Conservation (phyloP, 2,329 filamentous ascomycete genomes). For the Ceratocystis cubensis region DNA sequence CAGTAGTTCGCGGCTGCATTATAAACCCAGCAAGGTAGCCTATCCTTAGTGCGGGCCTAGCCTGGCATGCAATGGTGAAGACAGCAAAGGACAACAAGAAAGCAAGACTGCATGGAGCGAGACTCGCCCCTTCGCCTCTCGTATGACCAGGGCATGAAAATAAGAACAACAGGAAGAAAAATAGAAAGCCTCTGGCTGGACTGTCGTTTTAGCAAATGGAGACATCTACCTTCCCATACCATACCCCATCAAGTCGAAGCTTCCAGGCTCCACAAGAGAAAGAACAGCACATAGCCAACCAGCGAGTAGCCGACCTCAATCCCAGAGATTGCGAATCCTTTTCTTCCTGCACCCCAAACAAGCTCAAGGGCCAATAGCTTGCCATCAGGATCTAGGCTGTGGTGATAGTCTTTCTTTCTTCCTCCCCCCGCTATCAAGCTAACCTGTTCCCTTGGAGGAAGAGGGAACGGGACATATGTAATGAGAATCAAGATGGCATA, state of each 20-base stretch:
- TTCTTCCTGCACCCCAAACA: background rate
- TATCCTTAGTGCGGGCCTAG: too few relatives aligned
- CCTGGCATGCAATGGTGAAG: background rate
- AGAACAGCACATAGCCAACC: too few relatives aligned
- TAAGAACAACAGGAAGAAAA: too few relatives aligned
- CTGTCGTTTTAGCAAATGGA: too few relatives aligned
- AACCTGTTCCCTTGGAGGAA: background rate
- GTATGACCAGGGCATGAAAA: background rate
- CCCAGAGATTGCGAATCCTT: background rate
- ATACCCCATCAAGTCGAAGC: too few relatives aligned
- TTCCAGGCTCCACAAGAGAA: too few relatives aligned
- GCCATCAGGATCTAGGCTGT: background rate
- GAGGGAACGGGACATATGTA: background rate
- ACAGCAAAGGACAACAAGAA: too few relatives aligned
- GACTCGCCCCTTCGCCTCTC: background rate
- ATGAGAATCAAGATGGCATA: background rate
- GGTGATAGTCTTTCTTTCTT: background rate
- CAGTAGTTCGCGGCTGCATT: background rate
- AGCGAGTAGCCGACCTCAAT: too few relatives aligned
- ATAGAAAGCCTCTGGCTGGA: too few relatives aligned
- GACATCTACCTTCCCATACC: too few relatives aligned
- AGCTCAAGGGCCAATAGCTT: background rate
- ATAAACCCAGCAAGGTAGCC: too few relatives aligned
- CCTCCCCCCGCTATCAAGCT: background rate
- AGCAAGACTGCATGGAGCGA: background rate